Percentiles rank a stretch among this genome's conserved stretches.
phyloP scores from a whole-genome alignment of 768 basidiomycete genomes.

The Lactifluus volemus region DNA sequence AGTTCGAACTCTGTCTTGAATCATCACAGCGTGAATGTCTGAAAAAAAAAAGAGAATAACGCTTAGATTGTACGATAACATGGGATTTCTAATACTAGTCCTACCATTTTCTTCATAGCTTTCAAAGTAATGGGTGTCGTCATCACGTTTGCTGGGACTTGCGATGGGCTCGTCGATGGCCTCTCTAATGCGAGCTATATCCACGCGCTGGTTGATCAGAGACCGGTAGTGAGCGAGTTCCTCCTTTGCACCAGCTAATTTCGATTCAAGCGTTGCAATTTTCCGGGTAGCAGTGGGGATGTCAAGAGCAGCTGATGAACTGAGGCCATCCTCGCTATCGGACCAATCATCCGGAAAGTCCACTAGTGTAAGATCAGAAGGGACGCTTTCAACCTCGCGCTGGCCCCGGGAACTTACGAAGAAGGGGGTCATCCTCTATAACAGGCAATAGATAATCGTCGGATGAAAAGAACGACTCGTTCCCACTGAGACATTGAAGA shows the following conservation, averaged over 20 bases:
- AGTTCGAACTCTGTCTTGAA: constrained; percentile 90
- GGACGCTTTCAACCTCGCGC: not conserved
- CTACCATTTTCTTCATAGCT: constrained; percentile 84
- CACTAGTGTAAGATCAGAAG: constrained; percentile 24
- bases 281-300: constrained; percentile 32
- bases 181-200: constrained; percentile 37
- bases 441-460: constrained; percentile 80
- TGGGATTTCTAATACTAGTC: not conserved
- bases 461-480: constrained; percentile 45
- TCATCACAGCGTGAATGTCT: constrained; percentile 97
- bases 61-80: not conserved
- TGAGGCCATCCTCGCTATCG: constrained; percentile 55
- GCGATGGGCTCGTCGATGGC: constrained; percentile 27
- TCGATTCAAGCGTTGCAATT: constrained; percentile 51
- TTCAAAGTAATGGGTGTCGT: constrained; percentile 91
- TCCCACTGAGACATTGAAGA: constrained; percentile 41
- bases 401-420: constrained; percentile 49
- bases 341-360: constrained; percentile 70
- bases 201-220: constrained; percentile 46
- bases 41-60: not conserved
- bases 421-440: constrained; percentile 78
- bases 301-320: constrained; percentile 24
- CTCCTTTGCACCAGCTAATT: constrained; percentile 48
- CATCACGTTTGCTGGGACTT: constrained; percentile 43
- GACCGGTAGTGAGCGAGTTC: constrained; percentile 55